Percentiles rank a stretch among this genome's conserved stretches.
These are phyloP conservation scores for Kwoniella dendrophila DNA, from an alignment of 768 basidiomycete genomes.

Conservation along the genomic window DNA sequence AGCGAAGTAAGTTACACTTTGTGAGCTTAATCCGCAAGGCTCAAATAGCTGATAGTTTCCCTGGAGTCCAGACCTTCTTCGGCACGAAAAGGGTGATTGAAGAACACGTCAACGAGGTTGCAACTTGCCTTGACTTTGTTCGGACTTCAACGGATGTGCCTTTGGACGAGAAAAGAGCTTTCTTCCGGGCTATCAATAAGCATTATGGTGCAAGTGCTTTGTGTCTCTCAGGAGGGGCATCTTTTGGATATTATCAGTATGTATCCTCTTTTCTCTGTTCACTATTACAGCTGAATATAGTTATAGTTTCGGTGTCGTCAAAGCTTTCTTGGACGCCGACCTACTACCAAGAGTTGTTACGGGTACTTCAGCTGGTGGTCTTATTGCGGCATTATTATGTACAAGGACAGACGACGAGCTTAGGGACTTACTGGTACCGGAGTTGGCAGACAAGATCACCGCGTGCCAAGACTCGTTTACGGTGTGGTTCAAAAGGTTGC, in stretches of 20 bases:
- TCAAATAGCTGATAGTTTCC: slow-evolving; percentile 25
- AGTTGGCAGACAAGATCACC: slow-evolving; percentile 75
- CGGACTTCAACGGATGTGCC: slow-evolving; percentile 72
- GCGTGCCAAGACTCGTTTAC: slow-evolving; percentile 62
- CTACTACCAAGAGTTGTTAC: slow-evolving; percentile 89
- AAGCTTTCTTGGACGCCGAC: slow-evolving; percentile 83
- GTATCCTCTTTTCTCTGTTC: slow-evolving; percentile 17
- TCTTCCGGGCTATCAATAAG: slow-evolving; percentile 85
- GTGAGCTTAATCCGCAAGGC: background rate
- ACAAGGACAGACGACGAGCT: slow-evolving; percentile 88
- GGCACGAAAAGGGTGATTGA: slow-evolving; percentile 91
- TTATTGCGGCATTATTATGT: slow-evolving; percentile 70
- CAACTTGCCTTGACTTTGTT: slow-evolving; percentile 72
- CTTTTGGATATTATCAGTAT: slow-evolving; percentile 83
- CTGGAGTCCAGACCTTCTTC: slow-evolving; percentile 72
- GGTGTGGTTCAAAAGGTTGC: slow-evolving; percentile 62
- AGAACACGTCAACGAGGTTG: slow-evolving; percentile 80
- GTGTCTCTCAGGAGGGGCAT: slow-evolving; percentile 93
- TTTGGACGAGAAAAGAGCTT: slow-evolving; percentile 83
- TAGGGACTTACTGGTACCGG: slow-evolving; percentile 72
- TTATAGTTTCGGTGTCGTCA: slow-evolving; percentile 73
- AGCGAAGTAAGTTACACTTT: slow-evolving; percentile 66
- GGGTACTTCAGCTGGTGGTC: slow-evolving; percentile 90
- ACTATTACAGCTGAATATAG: slow-evolving; percentile 60
- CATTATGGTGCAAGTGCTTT: slow-evolving; percentile 89